Evolutionary conservation across 768 basidiomycete species (phyloP), one percentile per base, ranked within the genome.

Genomic region (Leccinum boreale): DNA sequence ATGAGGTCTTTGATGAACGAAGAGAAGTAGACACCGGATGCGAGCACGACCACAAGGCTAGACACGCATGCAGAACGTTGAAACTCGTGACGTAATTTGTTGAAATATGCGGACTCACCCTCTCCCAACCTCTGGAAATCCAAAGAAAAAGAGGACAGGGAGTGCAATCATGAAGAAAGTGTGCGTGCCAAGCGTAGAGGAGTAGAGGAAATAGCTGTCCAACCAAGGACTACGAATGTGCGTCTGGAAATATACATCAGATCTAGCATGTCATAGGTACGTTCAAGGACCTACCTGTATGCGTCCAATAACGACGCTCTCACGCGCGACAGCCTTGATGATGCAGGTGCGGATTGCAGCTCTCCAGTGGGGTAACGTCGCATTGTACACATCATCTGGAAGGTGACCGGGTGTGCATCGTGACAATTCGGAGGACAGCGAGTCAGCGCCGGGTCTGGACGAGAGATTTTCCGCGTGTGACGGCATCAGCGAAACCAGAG

Each of bases 81-180:
- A 3, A 52, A 46, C 5, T 19, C 19, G 39, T 17, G 35, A 55
- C 15, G 28, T 19, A 2, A 33, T 14, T 10, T 9, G 12, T 9
- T 15, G 2, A 31, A 39, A 48, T 1, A 8, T 42, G 42, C n/a
- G 6, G 3, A 77, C 86, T 62, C 67, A 93, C 92, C 86, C 92
- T 65, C 85, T 73, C 12, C 89, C 93, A 44, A 86, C 75, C 44
- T 86, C 81, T 3, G 75, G 76, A 62, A 85, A 81, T 0, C 95
- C 95, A 67, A 96, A 97, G 79, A 94, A 98, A 67, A 89, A 96
- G 60, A 92, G 79, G 0, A 85, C 77, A 0, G 96, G 96, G 6
- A 99, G 76, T 59, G 90, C 81, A 31, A 85, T 83, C 89, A 96
- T 92, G 80, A 98, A 98, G 75, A 94, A 98, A 0, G 90, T 93